Evolutionary conservation across 1,284 basidiomycete species (phyloP), one percentile per base, ranked within the genome.

Genomic region (Hymenochaete sp.): DNA sequence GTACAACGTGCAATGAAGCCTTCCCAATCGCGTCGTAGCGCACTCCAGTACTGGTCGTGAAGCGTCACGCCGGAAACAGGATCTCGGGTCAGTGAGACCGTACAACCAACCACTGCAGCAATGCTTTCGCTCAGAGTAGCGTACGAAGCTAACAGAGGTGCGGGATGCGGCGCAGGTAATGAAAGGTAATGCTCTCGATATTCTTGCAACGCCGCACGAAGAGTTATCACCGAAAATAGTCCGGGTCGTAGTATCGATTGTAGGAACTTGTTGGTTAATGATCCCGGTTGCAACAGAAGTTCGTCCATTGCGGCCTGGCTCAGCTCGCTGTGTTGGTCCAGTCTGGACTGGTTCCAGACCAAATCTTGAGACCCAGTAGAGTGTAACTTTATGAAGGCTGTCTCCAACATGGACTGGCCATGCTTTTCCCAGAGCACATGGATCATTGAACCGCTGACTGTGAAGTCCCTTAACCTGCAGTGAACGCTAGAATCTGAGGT

Each of bases 11-110:
- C 84, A 52, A 93, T 79, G 57, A 95, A 89, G 1, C 91, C 88
- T 56, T 95, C 85, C 90, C 92, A 96, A 56, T 96, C 90, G 31
- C 86, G 69, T 61, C 90, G 93, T 52, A 93, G 65, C 0, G 82
- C 79, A 55, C 77, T 83, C 76, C 86, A 84, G 60, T 88, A 93
- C 44, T 79, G 79, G 39, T 79, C 77, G 54, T 91, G 73, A 50
- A 86, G 78, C 29, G 79, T 71, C 16, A 82, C 81, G 8, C 91
- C 92, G 0, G 87, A 92, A 51, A 80, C 77, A 0, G 79, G 71
- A 56, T 89, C 85, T 29, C 74, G 73, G 52, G 77, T 73, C 32
- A 93, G 70, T 45, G 71, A 71, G 22, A 95, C 79, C 1, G 85
- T 83, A 54, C 81, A 89, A 1, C 91, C 93, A 16, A 96, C 88